Base-by-base conservation (phyloP, 176 grass and related monocot species). In the Aegilops longissima region DNA sequence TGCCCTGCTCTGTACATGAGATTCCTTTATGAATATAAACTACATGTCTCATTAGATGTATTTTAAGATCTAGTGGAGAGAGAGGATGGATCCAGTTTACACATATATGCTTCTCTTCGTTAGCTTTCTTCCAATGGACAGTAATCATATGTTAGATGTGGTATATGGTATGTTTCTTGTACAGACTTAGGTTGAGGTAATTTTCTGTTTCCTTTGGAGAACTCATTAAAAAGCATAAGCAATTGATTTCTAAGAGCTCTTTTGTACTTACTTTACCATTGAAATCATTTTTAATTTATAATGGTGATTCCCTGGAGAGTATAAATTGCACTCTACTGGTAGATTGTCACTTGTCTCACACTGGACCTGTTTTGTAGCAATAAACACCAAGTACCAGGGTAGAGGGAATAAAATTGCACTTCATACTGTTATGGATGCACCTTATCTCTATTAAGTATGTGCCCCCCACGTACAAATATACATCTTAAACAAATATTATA, bases 41-140 rank as follows among this genome's bases (percentile, higher is more conserved):
- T 35, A 30, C 67, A 75, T 71, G 35, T 36, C 35, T 42, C 27
- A 13, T 70, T 76, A 54, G 24, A 76, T 9, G 73, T 31, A 47
- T 76, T 76, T 76, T 68, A 83, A 79, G 36, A 79, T 87, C 16
- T 81, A 79, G 9, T 36, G 4, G 25, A 80, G 31, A 86, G 29
- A 75, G 45, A 87, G 36, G 27, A 76, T 75, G 39, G 8, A 24
- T 80, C 61, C 25, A 74, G 56, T 66, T 82, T 23, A 42, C 29
- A 66, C 31, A 58, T 33, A 64, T 76, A 36, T 47, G 44, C 68
- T 74, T 87, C 67, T 72, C 12, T 64, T 45, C 65, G 16, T 12
- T 20, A 25, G 21, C 58, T 44, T 83, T 9, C 21, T 63, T 83
- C 67, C 16, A 29, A 61, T 34, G 14, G 23, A 70, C 17, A 47